Evolutionary conservation across 83 land plant genomes (phyloP).

Genomic region (Thuja plicata): DNA sequence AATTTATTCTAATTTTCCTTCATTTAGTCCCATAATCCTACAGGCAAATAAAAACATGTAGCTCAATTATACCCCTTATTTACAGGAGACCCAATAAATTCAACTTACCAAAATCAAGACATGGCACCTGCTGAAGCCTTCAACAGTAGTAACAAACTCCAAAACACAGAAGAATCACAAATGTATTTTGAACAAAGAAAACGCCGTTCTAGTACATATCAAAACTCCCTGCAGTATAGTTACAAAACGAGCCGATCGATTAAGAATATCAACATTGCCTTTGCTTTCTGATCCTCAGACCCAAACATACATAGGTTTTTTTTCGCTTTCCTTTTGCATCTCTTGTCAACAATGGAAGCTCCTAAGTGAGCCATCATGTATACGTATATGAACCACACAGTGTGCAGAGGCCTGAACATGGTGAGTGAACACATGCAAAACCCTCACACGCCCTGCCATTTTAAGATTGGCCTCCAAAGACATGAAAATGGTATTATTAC

Average conservation of each 20-base stretch:
- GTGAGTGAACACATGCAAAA: slow-evolving; percentile 60
- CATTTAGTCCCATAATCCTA: no score
- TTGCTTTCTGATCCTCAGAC: neutral
- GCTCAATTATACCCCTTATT: no score
- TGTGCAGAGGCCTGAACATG: slow-evolving; percentile 33
- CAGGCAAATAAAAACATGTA: no score
- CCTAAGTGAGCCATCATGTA: slow-evolving; percentile 49
- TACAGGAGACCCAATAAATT: no score
- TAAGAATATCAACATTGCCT: neutral
- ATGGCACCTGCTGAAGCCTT: no score
- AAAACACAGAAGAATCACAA: no score
- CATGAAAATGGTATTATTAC: slow-evolving; percentile 12
- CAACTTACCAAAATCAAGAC: no score
- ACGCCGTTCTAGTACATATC: neutral
- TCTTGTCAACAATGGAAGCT: slow-evolving; percentile 45
- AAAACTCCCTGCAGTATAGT: neutral
- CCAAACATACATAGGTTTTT: neutral
- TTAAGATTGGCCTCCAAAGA: slow-evolving; percentile 45
- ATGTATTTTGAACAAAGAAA: neutral
- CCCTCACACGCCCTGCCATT: slow-evolving; percentile 52
- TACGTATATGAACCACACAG: slow-evolving; percentile 37
- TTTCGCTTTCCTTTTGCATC: no score
- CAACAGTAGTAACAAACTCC: no score
- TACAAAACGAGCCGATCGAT: neutral
- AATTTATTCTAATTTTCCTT: no score